These are phyloP conservation scores for Penicillium verhagenii DNA, from an alignment of 495 filamentous ascomycete genomes.

Conservation along the genomic window DNA sequence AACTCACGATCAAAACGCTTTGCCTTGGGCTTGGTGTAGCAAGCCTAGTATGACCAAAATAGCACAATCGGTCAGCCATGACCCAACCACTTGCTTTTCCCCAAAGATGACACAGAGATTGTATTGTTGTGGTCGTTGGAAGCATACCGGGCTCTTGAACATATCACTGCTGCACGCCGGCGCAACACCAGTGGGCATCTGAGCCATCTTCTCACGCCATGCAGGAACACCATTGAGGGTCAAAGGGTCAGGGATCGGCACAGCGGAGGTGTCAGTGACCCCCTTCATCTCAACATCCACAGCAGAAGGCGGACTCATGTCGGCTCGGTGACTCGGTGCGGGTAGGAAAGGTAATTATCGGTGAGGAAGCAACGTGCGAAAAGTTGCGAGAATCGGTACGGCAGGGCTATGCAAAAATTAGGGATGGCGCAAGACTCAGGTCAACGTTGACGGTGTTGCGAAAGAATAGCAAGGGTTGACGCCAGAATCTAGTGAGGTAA, in stretches of 20 bases:
- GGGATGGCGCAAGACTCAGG: not conserved
- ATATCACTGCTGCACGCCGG: constrained; percentile 73
- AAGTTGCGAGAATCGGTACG: not conserved
- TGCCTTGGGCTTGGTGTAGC: constrained; percentile 70
- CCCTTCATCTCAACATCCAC: constrained; percentile 39
- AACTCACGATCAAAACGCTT: constrained; percentile 83
- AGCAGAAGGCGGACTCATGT: constrained; percentile 44
- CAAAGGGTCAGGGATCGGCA: constrained; percentile 57
- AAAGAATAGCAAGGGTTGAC: not conserved
- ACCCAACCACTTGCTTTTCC: not conserved
- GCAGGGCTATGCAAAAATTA: not conserved
- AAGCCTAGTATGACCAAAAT: constrained; percentile 34
- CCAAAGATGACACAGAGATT: not conserved
- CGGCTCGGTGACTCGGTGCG: constrained; percentile 4
- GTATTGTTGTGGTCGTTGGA: not conserved
- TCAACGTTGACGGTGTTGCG: not conserved
- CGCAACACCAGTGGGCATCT: constrained; percentile 71
- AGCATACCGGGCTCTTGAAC: constrained; percentile 72
- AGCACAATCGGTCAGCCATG: constrained; percentile 2
- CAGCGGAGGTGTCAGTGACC: constrained; percentile 37
- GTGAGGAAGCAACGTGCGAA: not conserved
- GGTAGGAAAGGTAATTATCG: constrained; percentile 7
- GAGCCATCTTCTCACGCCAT: constrained; percentile 64
- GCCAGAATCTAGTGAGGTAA: not conserved
- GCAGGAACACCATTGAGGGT: constrained; percentile 68